Evolutionary conservation across 108 stramenopile species (phyloP).

Genomic region (Nitzschia sp.): DNA sequence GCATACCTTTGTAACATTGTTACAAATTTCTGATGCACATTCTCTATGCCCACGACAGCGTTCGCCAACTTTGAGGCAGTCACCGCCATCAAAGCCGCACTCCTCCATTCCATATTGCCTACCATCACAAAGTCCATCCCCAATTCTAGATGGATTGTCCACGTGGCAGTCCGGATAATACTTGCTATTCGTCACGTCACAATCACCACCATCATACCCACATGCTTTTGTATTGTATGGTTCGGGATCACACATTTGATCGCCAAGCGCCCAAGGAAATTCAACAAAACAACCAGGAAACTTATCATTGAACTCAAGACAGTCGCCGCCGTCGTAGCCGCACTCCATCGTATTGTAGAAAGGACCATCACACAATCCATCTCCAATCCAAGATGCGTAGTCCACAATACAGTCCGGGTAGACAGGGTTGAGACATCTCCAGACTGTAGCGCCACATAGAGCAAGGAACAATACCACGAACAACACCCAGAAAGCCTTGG

Average conservation of each 20-base stretch:
- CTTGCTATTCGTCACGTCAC: neutral
- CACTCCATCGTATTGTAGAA: neutral
- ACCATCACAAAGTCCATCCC: neutral
- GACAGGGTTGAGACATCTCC: neutral
- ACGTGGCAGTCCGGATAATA: neutral
- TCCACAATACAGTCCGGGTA: neutral
- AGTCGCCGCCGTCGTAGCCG: neutral
- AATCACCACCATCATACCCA: neutral
- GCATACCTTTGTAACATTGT: neutral
- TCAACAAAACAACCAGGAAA: neutral
- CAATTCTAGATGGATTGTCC: neutral
- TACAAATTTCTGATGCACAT: neutral
- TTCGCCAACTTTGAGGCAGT: neutral
- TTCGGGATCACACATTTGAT: neutral
- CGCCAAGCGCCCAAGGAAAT: neutral
- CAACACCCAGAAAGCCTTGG: too few relatives aligned
- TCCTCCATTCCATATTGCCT: neutral
- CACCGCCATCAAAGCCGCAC: too few relatives aligned
- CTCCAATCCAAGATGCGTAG: neutral
- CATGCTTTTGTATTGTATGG: neutral
- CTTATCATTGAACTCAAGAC: neutral
- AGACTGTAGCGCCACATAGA: neutral
- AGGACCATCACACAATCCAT: neutral
- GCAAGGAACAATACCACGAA: neutral
- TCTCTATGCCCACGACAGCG: neutral